Percentiles rank a stretch among this genome's conserved stretches.
These are phyloP conservation scores for Handroanthus guayacan DNA, from an alignment of 257 asterid species.

Conservation along the genomic window DNA sequence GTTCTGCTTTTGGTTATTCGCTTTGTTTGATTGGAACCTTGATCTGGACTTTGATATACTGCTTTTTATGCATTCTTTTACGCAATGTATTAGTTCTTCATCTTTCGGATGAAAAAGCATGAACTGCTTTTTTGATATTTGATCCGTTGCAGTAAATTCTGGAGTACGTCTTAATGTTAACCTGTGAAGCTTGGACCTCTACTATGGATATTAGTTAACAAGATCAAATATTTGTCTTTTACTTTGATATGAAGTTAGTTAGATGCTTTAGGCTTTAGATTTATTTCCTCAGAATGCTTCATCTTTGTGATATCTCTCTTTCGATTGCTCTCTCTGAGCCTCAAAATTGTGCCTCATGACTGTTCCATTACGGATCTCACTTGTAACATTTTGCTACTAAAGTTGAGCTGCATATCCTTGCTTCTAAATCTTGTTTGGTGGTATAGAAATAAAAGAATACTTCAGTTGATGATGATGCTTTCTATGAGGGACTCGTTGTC, in stretches of 20 bases:
- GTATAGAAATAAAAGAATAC: background rate
- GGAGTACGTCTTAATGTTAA: background rate
- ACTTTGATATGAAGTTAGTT: slow-evolving; percentile 6
- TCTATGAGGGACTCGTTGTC: too few relatives aligned
- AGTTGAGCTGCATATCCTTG: background rate
- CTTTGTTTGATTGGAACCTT: slow-evolving; percentile 7
- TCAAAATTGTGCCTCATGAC: background rate
- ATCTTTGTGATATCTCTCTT: background rate
- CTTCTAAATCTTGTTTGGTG: slow-evolving; percentile 20
- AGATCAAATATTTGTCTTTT: slow-evolving; percentile 8
- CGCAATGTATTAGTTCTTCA: background rate
- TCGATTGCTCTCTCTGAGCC: background rate
- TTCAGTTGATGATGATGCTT: too few relatives aligned
- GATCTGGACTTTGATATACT: background rate
- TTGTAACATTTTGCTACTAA: background rate
- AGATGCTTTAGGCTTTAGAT: background rate
- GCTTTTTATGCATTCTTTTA: background rate
- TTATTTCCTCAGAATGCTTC: background rate
- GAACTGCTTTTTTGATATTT: background rate
- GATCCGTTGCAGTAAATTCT: background rate
- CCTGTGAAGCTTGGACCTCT: slow-evolving; percentile 16
- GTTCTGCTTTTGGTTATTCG: slow-evolving; percentile 15
- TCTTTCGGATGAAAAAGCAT: slow-evolving; percentile 4
- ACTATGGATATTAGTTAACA: background rate
- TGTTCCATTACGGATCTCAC: background rate